These are phyloP conservation scores for Akanthomyces dipterigenus DNA, from an alignment of 2,329 filamentous ascomycete species.

Conservation along the genomic window DNA sequence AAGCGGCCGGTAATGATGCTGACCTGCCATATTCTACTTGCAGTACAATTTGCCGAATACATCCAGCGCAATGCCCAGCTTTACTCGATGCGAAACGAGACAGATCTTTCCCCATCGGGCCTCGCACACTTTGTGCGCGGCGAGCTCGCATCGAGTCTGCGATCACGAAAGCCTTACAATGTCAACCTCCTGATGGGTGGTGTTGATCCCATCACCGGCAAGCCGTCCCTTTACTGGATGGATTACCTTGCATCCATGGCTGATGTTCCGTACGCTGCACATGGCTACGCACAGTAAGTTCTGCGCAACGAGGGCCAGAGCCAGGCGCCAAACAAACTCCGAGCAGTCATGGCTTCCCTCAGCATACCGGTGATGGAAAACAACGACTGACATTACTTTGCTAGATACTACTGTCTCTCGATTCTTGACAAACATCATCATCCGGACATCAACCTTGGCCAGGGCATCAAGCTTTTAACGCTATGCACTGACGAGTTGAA, in stretches of 20 bases:
- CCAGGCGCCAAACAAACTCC: not conserved
- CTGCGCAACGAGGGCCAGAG: slow-evolving; percentile 13
- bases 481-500: slow-evolving; percentile 98
- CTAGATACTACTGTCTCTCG: slow-evolving; percentile 91
- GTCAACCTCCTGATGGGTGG: slow-evolving; percentile 95
- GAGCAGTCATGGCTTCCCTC: not conserved
- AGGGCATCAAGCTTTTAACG: slow-evolving; percentile 85
- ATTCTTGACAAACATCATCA: slow-evolving; percentile 99
- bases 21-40: not conserved
- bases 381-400: not conserved
- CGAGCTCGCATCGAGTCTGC: slow-evolving; percentile 83
- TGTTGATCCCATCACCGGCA: slow-evolving; percentile 83
- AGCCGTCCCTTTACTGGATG: slow-evolving; percentile 92
- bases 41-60: slow-evolving; percentile 98
- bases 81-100: slow-evolving; percentile 97
- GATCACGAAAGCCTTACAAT: slow-evolving; percentile 89
- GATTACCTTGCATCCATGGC: slow-evolving; percentile 91
- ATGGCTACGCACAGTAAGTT: slow-evolving; percentile 90
- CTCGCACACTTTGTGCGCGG: slow-evolving; percentile 90
- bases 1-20: not conserved
- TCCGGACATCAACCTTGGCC: slow-evolving; percentile 80
- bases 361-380: not conserved
- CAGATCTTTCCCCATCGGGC: slow-evolving; percentile 81
- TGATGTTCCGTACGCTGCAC: slow-evolving; percentile 87
- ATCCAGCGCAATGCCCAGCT: slow-evolving; percentile 98